A percentile compares a stretch with the other conserved stretches of the same genome.
These are phyloP conservation scores for Kazachstania sp. DNA, from an alignment of 1,139 yeast species.

Conservation along the genomic window DNA sequence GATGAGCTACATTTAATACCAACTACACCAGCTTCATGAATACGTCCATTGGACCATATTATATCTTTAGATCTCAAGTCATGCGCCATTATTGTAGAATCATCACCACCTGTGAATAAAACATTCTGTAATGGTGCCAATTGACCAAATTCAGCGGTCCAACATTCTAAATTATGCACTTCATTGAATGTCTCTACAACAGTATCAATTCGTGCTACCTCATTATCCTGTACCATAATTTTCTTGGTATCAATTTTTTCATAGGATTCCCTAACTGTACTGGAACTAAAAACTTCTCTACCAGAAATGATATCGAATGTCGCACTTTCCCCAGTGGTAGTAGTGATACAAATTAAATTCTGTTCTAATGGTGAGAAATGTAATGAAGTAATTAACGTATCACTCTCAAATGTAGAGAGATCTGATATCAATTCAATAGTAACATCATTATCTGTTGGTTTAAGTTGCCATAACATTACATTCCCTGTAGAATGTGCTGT, in stretches of 20 bases:
- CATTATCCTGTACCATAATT: constrained; percentile 18
- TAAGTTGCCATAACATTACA: constrained; percentile 51
- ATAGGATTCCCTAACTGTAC: constrained; percentile 7
- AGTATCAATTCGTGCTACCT: constrained; percentile 7
- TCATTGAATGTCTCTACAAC: constrained; percentile 8
- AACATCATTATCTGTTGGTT: constrained; percentile 9
- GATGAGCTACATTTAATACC: constrained; percentile 40
- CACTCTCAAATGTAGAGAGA: constrained; percentile 40
- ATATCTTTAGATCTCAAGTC: constrained; percentile 48
- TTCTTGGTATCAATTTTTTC: constrained; percentile 6
- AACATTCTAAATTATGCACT: constrained; percentile 68
- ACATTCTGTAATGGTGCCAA: constrained; percentile 46
- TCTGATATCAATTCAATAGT: constrained; percentile 24
- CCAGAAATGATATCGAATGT: constrained; percentile 17
- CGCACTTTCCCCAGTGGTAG: constrained; percentile 49
- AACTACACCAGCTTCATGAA: constrained; percentile 85
- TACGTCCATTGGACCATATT: constrained; percentile 51
- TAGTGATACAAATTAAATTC: constrained; percentile 39
- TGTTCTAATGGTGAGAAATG: constrained; percentile 44
- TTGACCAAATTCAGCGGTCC: constrained; percentile 78
- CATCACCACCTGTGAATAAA: constrained; percentile 89
- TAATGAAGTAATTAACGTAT: constrained; percentile 55
- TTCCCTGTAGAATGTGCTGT: constrained; percentile 80
- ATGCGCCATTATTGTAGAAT: constrained; percentile 64
- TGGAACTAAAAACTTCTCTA: background rate